Conservation (phyloP, 306 rosid species). For the Cucurbita moschata region DNA sequence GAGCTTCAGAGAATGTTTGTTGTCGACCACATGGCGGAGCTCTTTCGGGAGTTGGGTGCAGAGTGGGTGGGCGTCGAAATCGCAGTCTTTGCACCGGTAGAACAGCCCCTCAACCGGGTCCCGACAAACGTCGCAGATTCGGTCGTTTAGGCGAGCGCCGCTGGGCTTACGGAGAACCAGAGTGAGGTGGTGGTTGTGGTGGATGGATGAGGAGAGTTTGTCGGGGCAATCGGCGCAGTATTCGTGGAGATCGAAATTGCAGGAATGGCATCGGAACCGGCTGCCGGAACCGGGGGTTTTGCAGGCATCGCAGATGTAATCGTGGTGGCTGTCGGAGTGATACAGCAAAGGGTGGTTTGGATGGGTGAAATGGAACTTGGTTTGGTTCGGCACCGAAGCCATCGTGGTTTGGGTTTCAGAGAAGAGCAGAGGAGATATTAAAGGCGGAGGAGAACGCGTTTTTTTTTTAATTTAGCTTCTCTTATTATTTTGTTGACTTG, state of each 20-base stretch:
- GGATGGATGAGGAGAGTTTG: not conserved
- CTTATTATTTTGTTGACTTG: not conserved
- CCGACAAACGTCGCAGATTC: constrained; percentile 9
- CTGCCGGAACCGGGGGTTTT: not conserved
- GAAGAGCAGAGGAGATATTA: not conserved
- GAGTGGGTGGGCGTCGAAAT: constrained; percentile 12
- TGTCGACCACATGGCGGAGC: not conserved
- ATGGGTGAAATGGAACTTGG: not conserved
- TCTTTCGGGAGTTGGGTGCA: constrained; percentile 7
- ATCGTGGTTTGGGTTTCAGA: not conserved
- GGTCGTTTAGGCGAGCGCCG: not conserved
- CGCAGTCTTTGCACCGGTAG: constrained; percentile 14
- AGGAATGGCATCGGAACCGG: constrained; percentile 10
- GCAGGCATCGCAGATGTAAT: constrained; percentile 1
- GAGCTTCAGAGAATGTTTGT: not conserved
- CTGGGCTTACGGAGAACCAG: not conserved
- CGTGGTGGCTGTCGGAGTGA: not conserved
- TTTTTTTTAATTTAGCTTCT: too few species aligned
- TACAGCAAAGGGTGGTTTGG: not conserved
- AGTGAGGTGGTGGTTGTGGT: not conserved
- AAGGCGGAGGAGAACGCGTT: not conserved
- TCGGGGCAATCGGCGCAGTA: constrained; percentile 13
- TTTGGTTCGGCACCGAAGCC: not conserved
- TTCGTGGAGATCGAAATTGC: constrained; percentile 14
- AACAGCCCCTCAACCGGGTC: not conserved